Percentiles rank a stretch among this genome's conserved stretches.
Conservation (phyloP, 495 filamentous ascomycete genomes). For the Neurospora tetrasperma region DNA sequence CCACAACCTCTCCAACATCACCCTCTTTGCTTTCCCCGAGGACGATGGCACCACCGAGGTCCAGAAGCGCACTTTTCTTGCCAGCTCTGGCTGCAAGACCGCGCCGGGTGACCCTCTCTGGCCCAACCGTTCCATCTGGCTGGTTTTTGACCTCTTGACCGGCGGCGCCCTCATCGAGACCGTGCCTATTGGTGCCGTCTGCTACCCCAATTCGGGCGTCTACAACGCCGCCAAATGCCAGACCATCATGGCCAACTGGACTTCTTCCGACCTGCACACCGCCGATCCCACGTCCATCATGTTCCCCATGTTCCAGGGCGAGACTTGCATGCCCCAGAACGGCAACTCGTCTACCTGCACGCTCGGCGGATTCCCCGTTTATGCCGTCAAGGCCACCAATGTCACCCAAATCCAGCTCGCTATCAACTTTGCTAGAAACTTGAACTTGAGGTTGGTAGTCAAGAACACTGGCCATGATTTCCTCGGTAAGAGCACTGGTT, state of each 20-base stretch:
- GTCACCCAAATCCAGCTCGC: slow-evolving; percentile 48
- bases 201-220: slow-evolving; percentile 36
- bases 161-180: slow-evolving; percentile 20
- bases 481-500: slow-evolving; percentile 40
- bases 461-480: slow-evolving; percentile 62
- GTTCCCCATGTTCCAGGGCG: slow-evolving; percentile 40
- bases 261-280: slow-evolving; percentile 24
- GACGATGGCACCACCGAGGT: background rate
- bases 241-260: slow-evolving; percentile 25
- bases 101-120: slow-evolving; percentile 38
- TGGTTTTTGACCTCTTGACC: slow-evolving; percentile 30
- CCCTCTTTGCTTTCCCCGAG: slow-evolving; percentile 8
- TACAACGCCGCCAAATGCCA: slow-evolving; percentile 33
- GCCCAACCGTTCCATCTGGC: slow-evolving; percentile 35
- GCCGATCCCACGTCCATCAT: slow-evolving; percentile 37
- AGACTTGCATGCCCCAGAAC: slow-evolving; percentile 34
- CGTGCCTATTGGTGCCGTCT: slow-evolving; percentile 25
- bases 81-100: slow-evolving; percentile 32
- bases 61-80: background rate
- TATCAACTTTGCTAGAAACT: slow-evolving; percentile 51
- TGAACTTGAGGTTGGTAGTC: slow-evolving; percentile 49
- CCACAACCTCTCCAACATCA: slow-evolving; percentile 4
- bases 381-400: slow-evolving; percentile 46
- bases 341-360: slow-evolving; percentile 33
- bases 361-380: slow-evolving; percentile 47